phyloP scores from a whole-genome alignment of 1,139 yeast species.

The Scheffersomyces titani region DNA sequence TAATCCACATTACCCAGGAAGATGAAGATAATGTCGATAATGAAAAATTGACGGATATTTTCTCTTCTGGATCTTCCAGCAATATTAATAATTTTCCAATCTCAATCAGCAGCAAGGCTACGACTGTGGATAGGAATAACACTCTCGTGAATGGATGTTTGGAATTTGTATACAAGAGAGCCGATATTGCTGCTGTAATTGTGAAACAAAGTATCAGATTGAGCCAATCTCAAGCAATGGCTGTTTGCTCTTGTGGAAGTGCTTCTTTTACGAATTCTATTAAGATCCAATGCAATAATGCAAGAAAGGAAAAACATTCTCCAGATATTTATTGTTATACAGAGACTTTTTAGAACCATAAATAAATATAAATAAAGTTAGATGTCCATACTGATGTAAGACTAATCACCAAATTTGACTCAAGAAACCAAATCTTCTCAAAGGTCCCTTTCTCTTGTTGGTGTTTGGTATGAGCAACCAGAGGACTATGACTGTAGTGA shows the following conservation, averaged over 20 bases:
- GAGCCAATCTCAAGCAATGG: conserved; percentile 16
- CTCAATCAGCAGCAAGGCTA: not conserved
- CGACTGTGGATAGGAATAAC: not conserved
- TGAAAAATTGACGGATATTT: not conserved
- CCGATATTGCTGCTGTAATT: not conserved
- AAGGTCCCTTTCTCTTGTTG: conserved; percentile 1
- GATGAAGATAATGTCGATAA: not conserved
- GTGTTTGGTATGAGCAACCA: conserved; percentile 52
- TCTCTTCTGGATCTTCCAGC: not conserved
- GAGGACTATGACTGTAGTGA: conserved; percentile 33
- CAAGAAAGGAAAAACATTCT: conserved; percentile 24
- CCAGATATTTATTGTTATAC: conserved; percentile 41
- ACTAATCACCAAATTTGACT: not conserved
- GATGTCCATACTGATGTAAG: not conserved
- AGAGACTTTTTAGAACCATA: conserved; percentile 23
- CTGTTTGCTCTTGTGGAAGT: conserved; percentile 44
- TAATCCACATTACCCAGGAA: conserved; percentile 18
- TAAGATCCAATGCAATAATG: conserved; percentile 27
- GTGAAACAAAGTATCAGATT: too few relatives aligned
- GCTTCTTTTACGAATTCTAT: conserved; percentile 25
- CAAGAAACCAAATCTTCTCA: not conserved
- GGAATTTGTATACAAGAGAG: not conserved
- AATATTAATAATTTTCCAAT: not conserved
- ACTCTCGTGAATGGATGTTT: not conserved
- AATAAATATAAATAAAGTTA: not conserved